Percentiles rank a stretch among this genome's conserved stretches.
These are phyloP conservation scores for Phytophthora tentaculata DNA, from an alignment of 352 stramenopile genomes.

Conservation along the genomic window DNA sequence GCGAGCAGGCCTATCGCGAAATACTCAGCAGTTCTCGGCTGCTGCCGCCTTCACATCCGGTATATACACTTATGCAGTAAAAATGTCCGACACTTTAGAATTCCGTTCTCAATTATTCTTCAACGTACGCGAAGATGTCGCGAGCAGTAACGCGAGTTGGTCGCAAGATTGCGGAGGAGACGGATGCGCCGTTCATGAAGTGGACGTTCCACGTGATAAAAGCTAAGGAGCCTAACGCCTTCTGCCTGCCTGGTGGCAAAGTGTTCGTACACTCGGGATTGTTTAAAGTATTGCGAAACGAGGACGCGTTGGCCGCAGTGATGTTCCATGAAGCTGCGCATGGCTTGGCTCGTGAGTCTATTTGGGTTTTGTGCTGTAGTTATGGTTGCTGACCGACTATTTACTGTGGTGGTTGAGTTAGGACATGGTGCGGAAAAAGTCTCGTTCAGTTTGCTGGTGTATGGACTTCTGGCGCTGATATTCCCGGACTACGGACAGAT, in stretches of 20 bases:
- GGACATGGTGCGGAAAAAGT: constrained; percentile 78
- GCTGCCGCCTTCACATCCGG: constrained; percentile 54
- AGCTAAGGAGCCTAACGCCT: constrained; percentile 71
- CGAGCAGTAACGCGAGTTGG: constrained; percentile 64
- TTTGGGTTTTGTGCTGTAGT: too few relatives aligned
- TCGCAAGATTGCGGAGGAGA: constrained; percentile 52
- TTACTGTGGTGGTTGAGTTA: constrained; percentile 21
- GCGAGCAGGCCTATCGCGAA: constrained; percentile 56
- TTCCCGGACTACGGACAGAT: constrained; percentile 61
- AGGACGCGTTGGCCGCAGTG: constrained; percentile 71
- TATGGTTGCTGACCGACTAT: background rate
- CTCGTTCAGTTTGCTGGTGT: constrained; percentile 67
- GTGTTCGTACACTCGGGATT: constrained; percentile 79
- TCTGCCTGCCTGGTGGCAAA: constrained; percentile 77
- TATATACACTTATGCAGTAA: constrained; percentile 20
- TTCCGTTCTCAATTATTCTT: background rate
- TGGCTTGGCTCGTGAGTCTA: constrained; percentile 59
- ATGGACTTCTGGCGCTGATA: constrained; percentile 57
- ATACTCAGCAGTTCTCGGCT: constrained; percentile 51
- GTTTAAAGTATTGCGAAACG: constrained; percentile 67
- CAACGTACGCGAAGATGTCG: constrained; percentile 49
- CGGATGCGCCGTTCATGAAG: constrained; percentile 58
- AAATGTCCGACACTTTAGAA: background rate
- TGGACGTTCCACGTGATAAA: constrained; percentile 80
- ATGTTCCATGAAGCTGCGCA: constrained; percentile 81